These are phyloP conservation scores for Saccharomyces pastorianus DNA, from an alignment of 1,139 yeast species.

Conservation along the genomic window DNA sequence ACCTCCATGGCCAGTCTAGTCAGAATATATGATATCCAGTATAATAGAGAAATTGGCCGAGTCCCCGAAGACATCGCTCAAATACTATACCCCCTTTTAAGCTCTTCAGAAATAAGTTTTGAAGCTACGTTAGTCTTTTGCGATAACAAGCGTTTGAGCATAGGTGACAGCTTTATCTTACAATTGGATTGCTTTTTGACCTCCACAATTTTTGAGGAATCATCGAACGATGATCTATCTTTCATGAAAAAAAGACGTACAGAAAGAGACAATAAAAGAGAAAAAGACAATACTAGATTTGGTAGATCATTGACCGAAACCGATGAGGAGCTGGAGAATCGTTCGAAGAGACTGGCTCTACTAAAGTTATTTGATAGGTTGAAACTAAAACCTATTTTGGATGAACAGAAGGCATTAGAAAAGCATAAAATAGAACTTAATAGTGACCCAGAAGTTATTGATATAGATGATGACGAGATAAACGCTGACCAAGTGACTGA, in stretches of 20 bases:
- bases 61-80: conserved; percentile 64
- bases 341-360: conserved; percentile 52
- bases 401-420: conserved; percentile 15
- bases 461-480: conserved; percentile 20
- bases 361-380: conserved; percentile 49
- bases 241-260: conserved; percentile 15
- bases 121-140: conserved; percentile 55
- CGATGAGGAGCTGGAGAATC: conserved; percentile 43
- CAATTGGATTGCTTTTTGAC: conserved; percentile 57
- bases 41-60: conserved; percentile 61
- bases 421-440: conserved; percentile 16
- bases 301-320: conserved; percentile 37
- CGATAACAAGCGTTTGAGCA: conserved; percentile 44
- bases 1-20: conserved; percentile 20
- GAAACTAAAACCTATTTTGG: conserved; percentile 30
- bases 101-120: conserved; percentile 47
- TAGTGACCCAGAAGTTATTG: conserved; percentile 29
- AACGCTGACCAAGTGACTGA: neutral
- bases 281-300: neutral
- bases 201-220: conserved; percentile 41
- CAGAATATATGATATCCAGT: conserved; percentile 22
- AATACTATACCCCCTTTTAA: conserved; percentile 61
- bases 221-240: neutral
- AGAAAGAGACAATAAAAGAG: conserved; percentile 5
- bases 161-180: conserved; percentile 64